phyloP scores from a whole-genome alignment of 164 flowering plant species.

The Nymphaea colorata region DNA sequence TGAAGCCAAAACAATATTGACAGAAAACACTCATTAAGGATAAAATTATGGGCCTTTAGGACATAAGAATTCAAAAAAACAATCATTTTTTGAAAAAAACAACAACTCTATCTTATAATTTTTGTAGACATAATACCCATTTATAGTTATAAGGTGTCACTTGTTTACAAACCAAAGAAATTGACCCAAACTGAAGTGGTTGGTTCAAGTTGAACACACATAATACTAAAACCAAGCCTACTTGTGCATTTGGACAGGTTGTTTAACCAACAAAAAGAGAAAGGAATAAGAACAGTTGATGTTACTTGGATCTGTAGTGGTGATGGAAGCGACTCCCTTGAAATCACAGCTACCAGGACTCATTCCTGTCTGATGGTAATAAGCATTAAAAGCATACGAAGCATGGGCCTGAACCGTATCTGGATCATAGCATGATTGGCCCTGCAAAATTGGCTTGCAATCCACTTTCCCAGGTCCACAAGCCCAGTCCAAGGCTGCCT shows the following conservation, averaged over 20 bases:
- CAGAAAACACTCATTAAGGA: too few species aligned
- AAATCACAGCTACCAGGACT: constrained; percentile 64
- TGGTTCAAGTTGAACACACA: not conserved
- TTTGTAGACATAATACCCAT: not conserved
- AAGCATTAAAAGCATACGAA: constrained; percentile 71
- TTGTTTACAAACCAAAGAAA: not conserved
- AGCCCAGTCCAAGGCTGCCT: constrained; percentile 92
- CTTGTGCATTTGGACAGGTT: not conserved
- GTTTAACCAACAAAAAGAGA: not conserved
- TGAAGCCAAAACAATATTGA: too few species aligned
- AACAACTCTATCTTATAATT: too few species aligned
- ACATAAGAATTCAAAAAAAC: too few species aligned
- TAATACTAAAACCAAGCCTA: not conserved
- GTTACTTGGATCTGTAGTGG: constrained; percentile 85
- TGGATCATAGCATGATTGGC: constrained; percentile 76
- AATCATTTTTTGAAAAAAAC: too few species aligned
- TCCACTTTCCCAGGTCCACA: constrained; percentile 92
- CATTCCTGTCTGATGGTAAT: constrained; percentile 58
- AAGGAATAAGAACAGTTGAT: not conserved
- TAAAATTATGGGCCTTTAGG: too few species aligned
- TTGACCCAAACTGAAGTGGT: not conserved
- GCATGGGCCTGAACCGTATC: constrained; percentile 67
- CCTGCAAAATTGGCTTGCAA: constrained; percentile 65
- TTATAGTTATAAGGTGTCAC: not conserved
- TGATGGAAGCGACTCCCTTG: constrained; percentile 78